Percentiles rank a stretch among this genome's conserved stretches.
phyloP scores from a whole-genome alignment of 2,329 filamentous ascomycete species.

The Cladosporium austrohemisphaericum region DNA sequence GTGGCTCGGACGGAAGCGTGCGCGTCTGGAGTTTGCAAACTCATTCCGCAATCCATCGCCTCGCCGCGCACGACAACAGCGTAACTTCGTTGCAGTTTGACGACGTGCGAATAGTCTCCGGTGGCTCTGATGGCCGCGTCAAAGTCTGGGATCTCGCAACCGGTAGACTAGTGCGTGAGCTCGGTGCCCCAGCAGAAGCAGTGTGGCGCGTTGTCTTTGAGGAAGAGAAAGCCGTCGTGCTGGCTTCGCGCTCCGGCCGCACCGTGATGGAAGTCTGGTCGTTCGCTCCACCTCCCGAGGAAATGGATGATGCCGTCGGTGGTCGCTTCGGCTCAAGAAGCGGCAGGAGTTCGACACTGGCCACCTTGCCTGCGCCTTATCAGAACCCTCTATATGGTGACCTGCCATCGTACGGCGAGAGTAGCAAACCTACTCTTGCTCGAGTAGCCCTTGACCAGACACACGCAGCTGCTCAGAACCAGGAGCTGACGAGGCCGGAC shows the following conservation, averaged over 20 bases:
- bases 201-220: slow-evolving; percentile 98
- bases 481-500: slow-evolving; percentile 20
- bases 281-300: slow-evolving; percentile 78
- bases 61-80: slow-evolving; percentile 96
- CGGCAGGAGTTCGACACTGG: slow-evolving; percentile 11
- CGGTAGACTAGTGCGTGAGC: slow-evolving; percentile 82
- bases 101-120: slow-evolving; percentile 89
- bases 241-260: slow-evolving; percentile 77
- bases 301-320: slow-evolving; percentile 15
- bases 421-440: background rate
- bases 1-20: slow-evolving; percentile 92
- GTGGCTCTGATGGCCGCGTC: slow-evolving; percentile 93
- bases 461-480: background rate
- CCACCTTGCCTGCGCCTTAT: slow-evolving; percentile 22
- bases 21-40: slow-evolving; percentile 91
- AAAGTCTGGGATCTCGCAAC: slow-evolving; percentile 98
- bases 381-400: slow-evolving; percentile 30
- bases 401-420: slow-evolving; percentile 20
- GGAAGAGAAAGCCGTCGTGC: slow-evolving; percentile 94
- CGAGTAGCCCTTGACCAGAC: background rate
- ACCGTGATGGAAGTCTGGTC: slow-evolving; percentile 99
- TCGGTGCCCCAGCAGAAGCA: slow-evolving; percentile 86
- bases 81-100: slow-evolving; percentile 98
- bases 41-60: slow-evolving; percentile 85
- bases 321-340: slow-evolving; percentile 5